Evolutionary conservation across 2,329 filamentous ascomycete species (phyloP).

Genomic region (Microcyclospora pomicola): DNA sequence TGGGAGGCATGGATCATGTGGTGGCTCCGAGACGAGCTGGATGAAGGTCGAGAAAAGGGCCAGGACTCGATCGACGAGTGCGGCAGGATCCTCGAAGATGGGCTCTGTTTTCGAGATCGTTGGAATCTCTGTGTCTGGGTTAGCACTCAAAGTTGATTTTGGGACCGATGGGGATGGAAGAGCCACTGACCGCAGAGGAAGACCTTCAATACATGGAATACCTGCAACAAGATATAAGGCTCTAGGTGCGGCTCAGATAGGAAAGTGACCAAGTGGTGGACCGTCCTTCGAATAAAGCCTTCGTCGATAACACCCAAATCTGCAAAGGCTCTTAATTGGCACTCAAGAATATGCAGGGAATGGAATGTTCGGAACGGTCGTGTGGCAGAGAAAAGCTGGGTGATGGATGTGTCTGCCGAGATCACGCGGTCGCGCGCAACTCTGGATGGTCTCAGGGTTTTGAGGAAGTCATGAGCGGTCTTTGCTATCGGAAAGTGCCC

Average conservation of each 20-base stretch:
- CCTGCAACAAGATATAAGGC: too few relatives aligned
- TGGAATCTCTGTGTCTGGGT: too few relatives aligned
- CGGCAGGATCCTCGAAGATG: too few relatives aligned
- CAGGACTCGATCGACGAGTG: too few relatives aligned
- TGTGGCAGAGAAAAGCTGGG: constrained; percentile 51
- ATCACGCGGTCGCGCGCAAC: constrained; percentile 40
- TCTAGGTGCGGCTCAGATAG: constrained; percentile 8
- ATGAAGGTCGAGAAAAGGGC: too few relatives aligned
- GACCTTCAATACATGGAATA: too few relatives aligned
- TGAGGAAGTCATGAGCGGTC: constrained; percentile 45
- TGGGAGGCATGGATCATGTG: too few relatives aligned
- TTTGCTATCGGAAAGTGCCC: constrained; percentile 35
- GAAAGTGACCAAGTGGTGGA: constrained; percentile 12
- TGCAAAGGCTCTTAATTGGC: constrained; percentile 37
- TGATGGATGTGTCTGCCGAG: constrained; percentile 37
- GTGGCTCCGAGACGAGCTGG: too few relatives aligned
- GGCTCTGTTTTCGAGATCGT: too few relatives aligned
- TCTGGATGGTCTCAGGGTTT: constrained; percentile 33
- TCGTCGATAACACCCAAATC: constrained; percentile 16
- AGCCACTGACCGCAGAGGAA: too few relatives aligned
- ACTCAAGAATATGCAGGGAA: constrained; percentile 51
- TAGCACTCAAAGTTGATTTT: too few relatives aligned
- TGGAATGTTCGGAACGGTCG: constrained; percentile 57
- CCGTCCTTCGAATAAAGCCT: constrained; percentile 15
- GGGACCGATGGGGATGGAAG: too few relatives aligned